These are phyloP conservation scores for Rhododendron simsii DNA, from an alignment of 148 eudicot genomes.

Conservation along the genomic window DNA sequence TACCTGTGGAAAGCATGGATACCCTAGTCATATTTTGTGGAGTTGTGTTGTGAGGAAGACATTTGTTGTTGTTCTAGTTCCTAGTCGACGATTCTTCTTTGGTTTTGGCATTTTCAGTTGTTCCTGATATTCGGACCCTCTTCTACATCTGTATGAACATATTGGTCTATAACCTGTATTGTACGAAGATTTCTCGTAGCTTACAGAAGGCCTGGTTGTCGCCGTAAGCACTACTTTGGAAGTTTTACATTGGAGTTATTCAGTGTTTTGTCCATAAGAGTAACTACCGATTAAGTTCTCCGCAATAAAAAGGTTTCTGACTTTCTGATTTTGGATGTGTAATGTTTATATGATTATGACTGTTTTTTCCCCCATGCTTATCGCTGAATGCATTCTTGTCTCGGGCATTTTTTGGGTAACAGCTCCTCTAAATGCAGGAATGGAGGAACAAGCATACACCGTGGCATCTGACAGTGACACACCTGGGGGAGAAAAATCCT, in stretches of 20 bases:
- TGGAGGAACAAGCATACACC: conserved; percentile 80
- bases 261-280: not conserved
- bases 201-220: not conserved
- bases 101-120: not conserved
- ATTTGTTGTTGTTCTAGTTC: not conserved
- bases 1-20: not conserved
- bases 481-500: conserved; percentile 61
- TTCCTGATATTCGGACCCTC: not conserved
- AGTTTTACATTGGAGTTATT: not conserved
- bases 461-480: conserved; percentile 86
- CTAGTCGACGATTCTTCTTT: not conserved
- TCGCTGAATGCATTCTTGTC: not conserved
- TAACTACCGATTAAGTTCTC: not conserved
- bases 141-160: not conserved
- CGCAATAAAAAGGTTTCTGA: not conserved
- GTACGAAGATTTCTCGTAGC: not conserved
- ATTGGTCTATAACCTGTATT: not conserved
- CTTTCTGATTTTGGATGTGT: not conserved
- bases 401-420: not conserved
- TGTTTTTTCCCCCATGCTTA: not conserved
- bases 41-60: not conserved
- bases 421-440: conserved; percentile 29
- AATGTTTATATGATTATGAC: not conserved
- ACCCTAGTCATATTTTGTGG: not conserved
- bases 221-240: not conserved